A percentile compares a stretch with the other conserved stretches of the same genome.
Evolutionary conservation across 257 asterid genomes (phyloP).

Genomic region (Osmanthus fragrans): DNA sequence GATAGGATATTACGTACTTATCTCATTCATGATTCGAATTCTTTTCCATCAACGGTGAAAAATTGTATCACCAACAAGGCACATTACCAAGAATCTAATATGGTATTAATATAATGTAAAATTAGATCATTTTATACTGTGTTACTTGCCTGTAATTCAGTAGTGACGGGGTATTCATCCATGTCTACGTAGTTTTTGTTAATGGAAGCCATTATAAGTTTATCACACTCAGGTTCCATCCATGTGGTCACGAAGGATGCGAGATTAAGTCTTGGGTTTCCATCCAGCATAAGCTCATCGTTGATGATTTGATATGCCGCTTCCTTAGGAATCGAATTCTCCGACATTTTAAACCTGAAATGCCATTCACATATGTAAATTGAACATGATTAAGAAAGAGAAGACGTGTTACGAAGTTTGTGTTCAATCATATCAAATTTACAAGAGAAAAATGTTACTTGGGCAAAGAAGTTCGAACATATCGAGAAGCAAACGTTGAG

Average conservation of each 20-base stretch:
- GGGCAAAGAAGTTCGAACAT: slow-evolving; percentile 23
- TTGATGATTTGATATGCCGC: slow-evolving; percentile 37
- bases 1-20: no score
- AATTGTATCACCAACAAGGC: no score
- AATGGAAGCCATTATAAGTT: slow-evolving; percentile 31
- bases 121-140: neutral
- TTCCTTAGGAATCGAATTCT: slow-evolving; percentile 31
- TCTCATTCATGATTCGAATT: no score
- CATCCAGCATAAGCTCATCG: slow-evolving; percentile 34
- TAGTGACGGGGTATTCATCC: slow-evolving; percentile 37
- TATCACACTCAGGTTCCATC: slow-evolving; percentile 42
- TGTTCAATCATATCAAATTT: neutral
- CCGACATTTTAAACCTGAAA: slow-evolving; percentile 28
- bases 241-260: slow-evolving; percentile 37
- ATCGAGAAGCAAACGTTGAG: slow-evolving; percentile 32
- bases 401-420: no score
- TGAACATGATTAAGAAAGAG: no score
- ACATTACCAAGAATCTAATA: no score
- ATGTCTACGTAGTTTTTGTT: slow-evolving; percentile 35
- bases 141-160: slow-evolving; percentile 30
- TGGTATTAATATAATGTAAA: no score
- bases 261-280: slow-evolving; percentile 33
- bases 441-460: neutral
- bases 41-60: no score
- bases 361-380: neutral